Percentiles rank a stretch among this genome's conserved stretches.
Conservation (phyloP, 2,329 filamentous ascomycete species). For the Colletotrichum plurivorum region DNA sequence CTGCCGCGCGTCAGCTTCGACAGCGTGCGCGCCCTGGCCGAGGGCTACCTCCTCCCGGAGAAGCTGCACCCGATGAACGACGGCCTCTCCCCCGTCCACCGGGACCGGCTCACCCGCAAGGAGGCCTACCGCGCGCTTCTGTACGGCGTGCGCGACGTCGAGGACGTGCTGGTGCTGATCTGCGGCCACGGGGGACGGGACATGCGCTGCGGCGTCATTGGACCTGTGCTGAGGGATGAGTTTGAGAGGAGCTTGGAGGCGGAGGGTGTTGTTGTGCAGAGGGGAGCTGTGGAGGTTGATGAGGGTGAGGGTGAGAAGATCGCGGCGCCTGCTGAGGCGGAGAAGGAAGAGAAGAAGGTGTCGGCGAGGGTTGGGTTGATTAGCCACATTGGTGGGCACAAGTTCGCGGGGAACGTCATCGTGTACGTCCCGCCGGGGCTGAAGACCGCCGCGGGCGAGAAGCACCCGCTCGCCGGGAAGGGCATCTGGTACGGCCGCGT, state of each 20-base stretch:
- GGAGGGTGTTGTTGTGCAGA: constrained; percentile 64
- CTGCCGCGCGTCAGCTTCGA: constrained; percentile 75
- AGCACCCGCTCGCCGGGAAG: constrained; percentile 75
- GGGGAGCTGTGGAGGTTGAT: constrained; percentile 58
- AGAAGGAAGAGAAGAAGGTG: constrained; percentile 40
- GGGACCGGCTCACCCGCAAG: constrained; percentile 65
- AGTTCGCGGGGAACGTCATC: constrained; percentile 88
- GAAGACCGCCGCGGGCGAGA: constrained; percentile 54
- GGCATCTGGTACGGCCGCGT: constrained; percentile 89
- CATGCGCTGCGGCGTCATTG: constrained; percentile 84
- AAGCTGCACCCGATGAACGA: constrained; percentile 74
- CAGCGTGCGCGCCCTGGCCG: constrained; percentile 69
- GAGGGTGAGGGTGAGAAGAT: constrained; percentile 42
- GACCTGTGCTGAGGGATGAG: constrained; percentile 78
- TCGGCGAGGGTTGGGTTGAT: constrained; percentile 77
- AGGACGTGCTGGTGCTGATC: constrained; percentile 83
- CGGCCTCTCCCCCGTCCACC: constrained; percentile 69
- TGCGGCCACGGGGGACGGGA: constrained; percentile 92
- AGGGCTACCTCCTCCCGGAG: constrained; percentile 76
- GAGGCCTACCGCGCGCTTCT: constrained; percentile 67
- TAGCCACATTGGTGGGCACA: constrained; percentile 87
- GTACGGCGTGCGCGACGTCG: constrained; percentile 70
- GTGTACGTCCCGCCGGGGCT: constrained; percentile 78
- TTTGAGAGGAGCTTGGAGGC: constrained; percentile 74
- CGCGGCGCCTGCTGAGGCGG: constrained; percentile 25